Base-by-base conservation (phyloP, 2,329 filamentous ascomycete species). In the Fusarium sp. region DNA sequence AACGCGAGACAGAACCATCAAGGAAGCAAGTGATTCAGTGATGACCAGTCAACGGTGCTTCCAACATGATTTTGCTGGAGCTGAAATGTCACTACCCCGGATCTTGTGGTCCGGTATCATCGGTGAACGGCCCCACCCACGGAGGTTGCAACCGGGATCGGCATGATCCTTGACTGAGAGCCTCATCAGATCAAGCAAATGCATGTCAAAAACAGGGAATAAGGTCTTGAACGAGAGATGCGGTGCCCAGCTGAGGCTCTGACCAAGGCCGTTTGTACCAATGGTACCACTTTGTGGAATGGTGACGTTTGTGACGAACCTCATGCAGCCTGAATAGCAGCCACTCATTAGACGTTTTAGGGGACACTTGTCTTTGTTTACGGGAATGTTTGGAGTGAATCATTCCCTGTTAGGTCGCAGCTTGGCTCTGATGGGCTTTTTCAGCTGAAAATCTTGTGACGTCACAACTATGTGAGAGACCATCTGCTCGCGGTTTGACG, bases 81-180 rank as follows among this genome's bases (percentile, higher is more conserved):
- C 39, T 42, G 37, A 35, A 27, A 55, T 36, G 31, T 31, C 39
- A 49, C 31, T 29, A 33, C 37, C 36, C 51, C 50, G 50, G 61
- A 65, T 27, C 35, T 17, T 35, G 36, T 43, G 33, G 25, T 47
- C 61, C 51, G 46, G 23, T 7, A 15, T 38, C 38, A 49, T 49
- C 56, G 61, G 61, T 1, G 29, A 44, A 25, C 61, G 51, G 61
- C 61, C 56, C 61, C 61, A 45, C 47, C n/a, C 9, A 11, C 39
- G 56, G 61, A 65, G 61, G 56, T 43, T 47, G 32, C 56, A 47
- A n/a, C 23, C 36, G 61, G 47, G 61, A 65, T 64, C 50, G 42
- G 61, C 33, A 21, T 5, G 36, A 62, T 58, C 58, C 57, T 45
- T 53, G 55, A 36, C 15, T 7, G 9, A 39, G 57, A 62, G 57